phyloP scores from a whole-genome alignment of 805 yeast species.

The Ogataea salicorniae region DNA sequence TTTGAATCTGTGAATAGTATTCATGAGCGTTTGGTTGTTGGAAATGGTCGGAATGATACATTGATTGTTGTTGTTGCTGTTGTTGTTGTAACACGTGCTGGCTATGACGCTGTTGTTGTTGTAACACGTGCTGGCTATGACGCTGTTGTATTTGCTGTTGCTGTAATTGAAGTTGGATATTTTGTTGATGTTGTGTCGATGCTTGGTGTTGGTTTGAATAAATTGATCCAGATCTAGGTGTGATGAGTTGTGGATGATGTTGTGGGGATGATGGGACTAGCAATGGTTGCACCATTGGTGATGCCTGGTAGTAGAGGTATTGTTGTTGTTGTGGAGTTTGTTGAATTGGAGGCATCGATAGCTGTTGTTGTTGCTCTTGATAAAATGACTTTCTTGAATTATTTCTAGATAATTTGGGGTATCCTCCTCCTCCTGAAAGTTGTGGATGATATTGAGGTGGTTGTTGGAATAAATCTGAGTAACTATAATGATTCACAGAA shows the following conservation, averaged over 20 bases:
- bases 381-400: not conserved
- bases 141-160: constrained; percentile 1
- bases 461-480: not conserved
- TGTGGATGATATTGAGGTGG: not conserved
- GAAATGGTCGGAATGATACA: not conserved
- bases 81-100: not conserved
- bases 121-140: not conserved
- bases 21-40: not conserved
- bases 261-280: not conserved
- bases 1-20: no score
- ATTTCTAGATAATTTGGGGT: not conserved
- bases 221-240: not conserved
- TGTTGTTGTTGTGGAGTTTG: not conserved
- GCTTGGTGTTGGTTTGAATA: not conserved
- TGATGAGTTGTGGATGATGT: not conserved
- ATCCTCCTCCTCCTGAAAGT: not conserved
- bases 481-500: constrained; percentile 11
- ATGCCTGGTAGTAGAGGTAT: not conserved
- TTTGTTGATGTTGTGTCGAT: not conserved
- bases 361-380: not conserved
- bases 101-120: not conserved
- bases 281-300: not conserved
- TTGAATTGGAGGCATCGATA: not conserved
- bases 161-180: not conserved
- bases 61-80: not conserved